Evolutionary conservation across 495 filamentous ascomycete species (phyloP), one percentile per base, ranked within the genome.

Genomic region (Trichoderma reesei): DNA sequence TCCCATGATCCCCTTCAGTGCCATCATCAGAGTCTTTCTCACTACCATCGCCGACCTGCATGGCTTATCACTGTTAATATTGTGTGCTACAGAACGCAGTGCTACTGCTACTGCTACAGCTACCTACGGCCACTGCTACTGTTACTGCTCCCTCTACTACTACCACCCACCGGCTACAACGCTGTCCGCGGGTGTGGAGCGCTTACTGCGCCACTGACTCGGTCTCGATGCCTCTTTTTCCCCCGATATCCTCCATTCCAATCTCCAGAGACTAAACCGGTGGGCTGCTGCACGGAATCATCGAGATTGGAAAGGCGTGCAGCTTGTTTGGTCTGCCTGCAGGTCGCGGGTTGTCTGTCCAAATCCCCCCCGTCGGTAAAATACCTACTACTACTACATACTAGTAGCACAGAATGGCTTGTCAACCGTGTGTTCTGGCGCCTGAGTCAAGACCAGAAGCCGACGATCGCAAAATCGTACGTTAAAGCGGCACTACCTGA

Each of bases 171-270:
- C 26, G 26, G 26, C 26, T 26, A 26, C 26, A 26, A 26, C 26
- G 26, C 26, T 26, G 26, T 26, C 38, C 6, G 6, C 11, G 38
- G 38, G 6, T 56, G 51, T 56, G 51, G 51, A 56, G 10, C 51
- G 31, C 20, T 56, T 56, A 56, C 26, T 13, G 51, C 51, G 51
- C 51, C 51, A 56, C 51, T 56, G 51, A 56, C 51, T 56, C 51
- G 51, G 51, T 26, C 11, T 33, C 51, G 51, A 34, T 56, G 34
- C 10, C 26, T 26, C 26, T 26, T 26, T 14, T 26, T 33, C 3
- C 2, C 51, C 26, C 16, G 51, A 56, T 56, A 33, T 56, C 51
- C 51, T 20, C 34, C 51, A 56, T 34, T 56, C 16, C 10, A 34
- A 33, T 56, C 20, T 56, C 8, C 26, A 56, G 14, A 56, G 26